Percentiles rank a stretch among this genome's conserved stretches.
Conservation (phyloP, 1,139 yeast species). For the Pichia sp. region DNA sequence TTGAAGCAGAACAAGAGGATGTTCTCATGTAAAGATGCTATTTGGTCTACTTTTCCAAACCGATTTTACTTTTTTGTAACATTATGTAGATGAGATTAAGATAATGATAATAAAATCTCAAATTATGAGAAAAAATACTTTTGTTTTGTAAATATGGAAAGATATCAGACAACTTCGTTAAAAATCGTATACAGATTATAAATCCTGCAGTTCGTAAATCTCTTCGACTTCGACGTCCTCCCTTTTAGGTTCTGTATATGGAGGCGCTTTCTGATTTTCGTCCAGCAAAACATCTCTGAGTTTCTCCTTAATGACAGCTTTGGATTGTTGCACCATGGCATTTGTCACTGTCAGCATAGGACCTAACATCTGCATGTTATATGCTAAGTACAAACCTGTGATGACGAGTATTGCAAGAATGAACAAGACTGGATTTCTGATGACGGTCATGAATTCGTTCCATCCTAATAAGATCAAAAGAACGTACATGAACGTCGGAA, state of each 20-base stretch:
- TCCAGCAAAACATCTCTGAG: constrained; percentile 44
- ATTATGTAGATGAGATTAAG: too few species aligned
- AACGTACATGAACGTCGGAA: constrained; percentile 78
- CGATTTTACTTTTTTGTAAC: too few species aligned
- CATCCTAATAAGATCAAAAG: constrained; percentile 78
- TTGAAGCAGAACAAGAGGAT: constrained; percentile 73
- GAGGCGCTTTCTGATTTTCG: constrained; percentile 17
- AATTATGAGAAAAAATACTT: too few species aligned
- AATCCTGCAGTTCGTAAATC: constrained; percentile 34
- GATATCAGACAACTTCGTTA: too few species aligned
- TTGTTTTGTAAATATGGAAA: too few species aligned
- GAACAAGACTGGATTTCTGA: constrained; percentile 78
- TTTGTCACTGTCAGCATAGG: constrained; percentile 63
- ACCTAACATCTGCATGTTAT: constrained; percentile 66
- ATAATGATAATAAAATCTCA: too few species aligned
- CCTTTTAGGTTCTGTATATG: background rate
- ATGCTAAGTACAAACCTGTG: constrained; percentile 64
- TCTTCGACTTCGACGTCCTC: background rate
- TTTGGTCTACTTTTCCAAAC: too few species aligned
- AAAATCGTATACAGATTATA: background rate
- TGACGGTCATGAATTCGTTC: constrained; percentile 89
- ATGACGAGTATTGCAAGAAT: constrained; percentile 51
- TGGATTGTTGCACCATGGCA: constrained; percentile 54
- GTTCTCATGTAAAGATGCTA: constrained; percentile 5
- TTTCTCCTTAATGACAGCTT: constrained; percentile 54